Base-by-base conservation (phyloP, 768 basidiomycete species). In the Mycena filopes region DNA sequence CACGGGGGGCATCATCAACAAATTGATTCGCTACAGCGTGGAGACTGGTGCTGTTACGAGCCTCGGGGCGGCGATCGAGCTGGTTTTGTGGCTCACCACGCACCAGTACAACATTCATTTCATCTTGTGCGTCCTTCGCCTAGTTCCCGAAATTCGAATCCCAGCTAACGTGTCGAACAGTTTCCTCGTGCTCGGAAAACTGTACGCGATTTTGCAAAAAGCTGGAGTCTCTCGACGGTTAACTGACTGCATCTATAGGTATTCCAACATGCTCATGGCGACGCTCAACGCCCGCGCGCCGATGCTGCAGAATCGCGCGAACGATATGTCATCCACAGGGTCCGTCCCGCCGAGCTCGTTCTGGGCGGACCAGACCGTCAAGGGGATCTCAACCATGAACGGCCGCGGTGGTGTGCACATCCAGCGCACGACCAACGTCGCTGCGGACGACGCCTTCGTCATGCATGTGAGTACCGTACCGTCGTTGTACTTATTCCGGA, bases 1-100 rank as follows among this genome's bases (percentile, higher is more conserved):
- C 2, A 68, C 70, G 15, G 26, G 29, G 69, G 74, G 56, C 68
- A 53, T 82, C 77, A 2, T 81, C 74, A 13, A 70, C 63, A 28
- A 55, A 49, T 29, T 70, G 20, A 64, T 67, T 16, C 60, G 58
- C 1, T 63, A 60, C 56, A 42, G 53, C 21, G 40, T 67, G 4
- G 70, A 71, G 59, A 71, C 68, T 11, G 68, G 68, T n/a, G 23
- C 49, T 20, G 20, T 67, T 26, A 66, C 61, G 3, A 66, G 55
- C 36, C 20, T 58, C 38, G 59, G 33, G 23, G 60, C 70, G 0
- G 6, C 66, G 10, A 38, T 66, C 12, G 65, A 33, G 31, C 7
- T 33, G 31, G 51, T 61, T 15, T 45, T 71, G 23, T 71, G 55
- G 58, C 54, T 67, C n/a, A 63, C 60, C 16, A 42, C 42, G 25